Evolutionary conservation across 176 grass and related monocot genomes (phyloP).

Genomic region (Rhynchospora pubera): DNA sequence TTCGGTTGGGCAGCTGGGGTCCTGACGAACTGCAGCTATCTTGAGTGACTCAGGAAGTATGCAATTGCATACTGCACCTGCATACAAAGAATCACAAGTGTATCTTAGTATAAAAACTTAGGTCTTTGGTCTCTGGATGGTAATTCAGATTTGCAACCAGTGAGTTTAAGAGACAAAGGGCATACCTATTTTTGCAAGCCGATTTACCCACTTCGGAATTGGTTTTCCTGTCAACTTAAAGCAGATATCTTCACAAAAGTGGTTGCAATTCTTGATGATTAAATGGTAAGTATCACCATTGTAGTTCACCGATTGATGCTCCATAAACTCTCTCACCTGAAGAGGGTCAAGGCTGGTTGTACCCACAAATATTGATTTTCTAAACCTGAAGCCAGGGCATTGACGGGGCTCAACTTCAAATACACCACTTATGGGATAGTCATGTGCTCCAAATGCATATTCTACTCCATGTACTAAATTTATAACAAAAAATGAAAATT

Average conservation of each 20-base stretch:
- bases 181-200: constrained; percentile 85
- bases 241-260: constrained; percentile 86
- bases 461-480: constrained; percentile 79
- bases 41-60: constrained; percentile 41
- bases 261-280: constrained; percentile 96
- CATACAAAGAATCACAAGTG: background rate
- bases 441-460: constrained; percentile 95
- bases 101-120: background rate
- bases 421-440: constrained; percentile 74
- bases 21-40: constrained; percentile 38
- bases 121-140: background rate
- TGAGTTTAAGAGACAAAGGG: background rate
- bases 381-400: constrained; percentile 84
- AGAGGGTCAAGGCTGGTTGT: constrained; percentile 59
- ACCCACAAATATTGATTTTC: constrained; percentile 79
- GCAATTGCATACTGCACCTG: constrained; percentile 42
- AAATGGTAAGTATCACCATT: constrained; percentile 86
- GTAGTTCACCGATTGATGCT: constrained; percentile 68
- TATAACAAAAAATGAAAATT: background rate
- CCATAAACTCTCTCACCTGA: constrained; percentile 76
- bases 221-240: constrained; percentile 75
- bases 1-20: constrained; percentile 29
- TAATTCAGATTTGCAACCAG: background rate
- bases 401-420: constrained; percentile 89
- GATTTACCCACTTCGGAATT: constrained; percentile 94